A percentile compares a stretch with the other conserved stretches of the same genome.
Evolutionary conservation across 2,329 filamentous ascomycete genomes (phyloP).

Genomic region (Trichoderma polysporum): DNA sequence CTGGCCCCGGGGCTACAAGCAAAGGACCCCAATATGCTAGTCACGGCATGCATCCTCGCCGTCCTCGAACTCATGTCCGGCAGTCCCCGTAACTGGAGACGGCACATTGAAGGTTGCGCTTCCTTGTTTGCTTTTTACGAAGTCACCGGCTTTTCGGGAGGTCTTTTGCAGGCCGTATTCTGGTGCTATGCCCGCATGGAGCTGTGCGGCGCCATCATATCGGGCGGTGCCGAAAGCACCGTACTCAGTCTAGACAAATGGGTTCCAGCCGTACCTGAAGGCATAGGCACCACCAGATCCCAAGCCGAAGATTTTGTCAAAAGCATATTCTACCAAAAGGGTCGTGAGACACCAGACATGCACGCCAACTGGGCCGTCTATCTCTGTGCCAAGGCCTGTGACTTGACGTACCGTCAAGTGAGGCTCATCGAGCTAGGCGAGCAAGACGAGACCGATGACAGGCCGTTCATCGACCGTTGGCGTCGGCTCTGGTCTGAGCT

Average conservation of each 20-base stretch:
- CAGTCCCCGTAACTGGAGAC: slow-evolving; percentile 50
- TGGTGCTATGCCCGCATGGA: slow-evolving; percentile 62
- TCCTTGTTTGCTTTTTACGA: slow-evolving; percentile 50
- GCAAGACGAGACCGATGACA: slow-evolving; percentile 40
- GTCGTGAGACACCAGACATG: slow-evolving; percentile 43
- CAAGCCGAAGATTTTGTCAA: slow-evolving; percentile 28
- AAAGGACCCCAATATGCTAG: slow-evolving; percentile 45
- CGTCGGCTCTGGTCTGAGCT: slow-evolving; percentile 45
- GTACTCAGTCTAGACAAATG: slow-evolving; percentile 51
- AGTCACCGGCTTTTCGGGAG: slow-evolving; percentile 46
- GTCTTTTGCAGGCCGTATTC: slow-evolving; percentile 53
- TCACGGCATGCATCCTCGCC: slow-evolving; percentile 48
- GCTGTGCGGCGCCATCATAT: slow-evolving; percentile 54
- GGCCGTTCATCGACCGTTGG: slow-evolving; percentile 44
- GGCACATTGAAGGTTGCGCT: slow-evolving; percentile 57
- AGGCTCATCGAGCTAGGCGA: slow-evolving; percentile 41
- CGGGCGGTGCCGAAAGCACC: slow-evolving; percentile 47
- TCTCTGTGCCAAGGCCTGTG: slow-evolving; percentile 49
- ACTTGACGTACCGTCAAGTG: slow-evolving; percentile 40
- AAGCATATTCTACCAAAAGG: slow-evolving; percentile 31
- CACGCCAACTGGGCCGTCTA: slow-evolving; percentile 57
- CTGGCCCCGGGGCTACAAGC: slow-evolving; percentile 44
- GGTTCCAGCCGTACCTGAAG: slow-evolving; percentile 36
- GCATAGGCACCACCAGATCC: slow-evolving; percentile 25
- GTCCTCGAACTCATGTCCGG: slow-evolving; percentile 51